Base-by-base conservation (phyloP, 208 protist species). In the Leishmania lainsoni region DNA sequence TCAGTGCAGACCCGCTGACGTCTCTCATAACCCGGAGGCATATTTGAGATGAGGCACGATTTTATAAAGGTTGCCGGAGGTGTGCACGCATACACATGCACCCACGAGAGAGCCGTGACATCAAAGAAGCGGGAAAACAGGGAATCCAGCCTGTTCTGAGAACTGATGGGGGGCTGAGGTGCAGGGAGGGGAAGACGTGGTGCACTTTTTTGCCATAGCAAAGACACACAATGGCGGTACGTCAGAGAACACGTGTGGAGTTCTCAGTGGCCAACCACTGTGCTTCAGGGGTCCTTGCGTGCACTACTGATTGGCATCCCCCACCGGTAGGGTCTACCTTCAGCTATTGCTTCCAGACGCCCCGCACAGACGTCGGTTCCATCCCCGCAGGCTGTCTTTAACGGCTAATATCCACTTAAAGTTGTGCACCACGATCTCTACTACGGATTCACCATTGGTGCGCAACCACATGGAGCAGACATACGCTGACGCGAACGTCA, bases 371-470 rank as follows among this genome's bases (percentile, higher is more conserved):
- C 32, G 16, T 22, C 10, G 59, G 29, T 20, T 52, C 74, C 54
- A 48, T 1, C 26, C 8, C 5, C 5, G 48, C 45, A 79, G 16
- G 17, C 22, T 32, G 14, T 42, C 6, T 42, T 35, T 58, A 10
- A 45, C n/a, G n/a, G 17, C 29, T 9, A 5, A 52, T 29, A 75
- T 42, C 51, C 65, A 75, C 6, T 17, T 35, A 26, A 26, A 72
- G 12, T 48, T 12, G 32, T 49, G 75, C 4, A 70, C 42, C 1
- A 58, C 76, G 69, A 89, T 83, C 66, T 85, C 75, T 35, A 89
- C 29, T 49, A 71, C 39, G 32, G 32, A n/a, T n/a, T 87, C 84
- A 4, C 69, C 81, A 22, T 83, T 80, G 3, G 86, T 87, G 35
- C 74, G 69, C 61, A 90, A 58, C 6, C 42, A n/a, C 61, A 65